phyloP scores from a whole-genome alignment of 2,329 filamentous ascomycete genomes.

The Penicillium sp. region DNA sequence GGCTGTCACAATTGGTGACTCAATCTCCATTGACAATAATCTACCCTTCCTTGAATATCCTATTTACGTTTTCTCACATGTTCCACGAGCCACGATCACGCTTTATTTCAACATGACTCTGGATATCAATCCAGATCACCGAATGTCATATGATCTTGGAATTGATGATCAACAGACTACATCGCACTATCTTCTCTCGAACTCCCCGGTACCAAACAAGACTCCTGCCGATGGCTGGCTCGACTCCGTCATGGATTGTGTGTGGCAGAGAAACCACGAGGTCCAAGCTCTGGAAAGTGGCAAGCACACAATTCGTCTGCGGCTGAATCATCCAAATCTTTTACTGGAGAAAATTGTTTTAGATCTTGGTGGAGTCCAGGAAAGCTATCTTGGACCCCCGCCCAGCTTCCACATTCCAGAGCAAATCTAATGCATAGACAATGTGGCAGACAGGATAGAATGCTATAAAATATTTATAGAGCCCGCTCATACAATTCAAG shows the following conservation, averaged over 20 bases:
- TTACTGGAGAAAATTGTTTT: constrained; percentile 62
- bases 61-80: constrained; percentile 63
- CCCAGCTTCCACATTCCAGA: constrained; percentile 2
- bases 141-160: constrained; percentile 56
- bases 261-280: constrained; percentile 17
- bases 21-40: not conserved
- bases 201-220: constrained; percentile 10
- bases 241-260: constrained; percentile 18
- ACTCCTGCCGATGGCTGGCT: constrained; percentile 18
- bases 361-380: constrained; percentile 59
- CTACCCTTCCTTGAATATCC: constrained; percentile 58
- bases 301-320: constrained; percentile 14
- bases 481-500: too few species aligned
- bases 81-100: constrained; percentile 43
- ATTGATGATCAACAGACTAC: constrained; percentile 44
- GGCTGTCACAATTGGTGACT: constrained; percentile 2
- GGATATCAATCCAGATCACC: constrained; percentile 56
- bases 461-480: too few species aligned
- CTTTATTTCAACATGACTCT: constrained; percentile 51
- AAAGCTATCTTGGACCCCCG: constrained; percentile 61
- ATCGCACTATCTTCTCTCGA: constrained; percentile 9
- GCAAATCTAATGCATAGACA: too few species aligned
- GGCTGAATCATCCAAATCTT: constrained; percentile 54
- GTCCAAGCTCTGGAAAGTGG: constrained; percentile 14
- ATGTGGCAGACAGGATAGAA: too few species aligned